These are phyloP conservation scores for Coffea canephora DNA, from an alignment of 257 asterid species.

Conservation along the genomic window DNA sequence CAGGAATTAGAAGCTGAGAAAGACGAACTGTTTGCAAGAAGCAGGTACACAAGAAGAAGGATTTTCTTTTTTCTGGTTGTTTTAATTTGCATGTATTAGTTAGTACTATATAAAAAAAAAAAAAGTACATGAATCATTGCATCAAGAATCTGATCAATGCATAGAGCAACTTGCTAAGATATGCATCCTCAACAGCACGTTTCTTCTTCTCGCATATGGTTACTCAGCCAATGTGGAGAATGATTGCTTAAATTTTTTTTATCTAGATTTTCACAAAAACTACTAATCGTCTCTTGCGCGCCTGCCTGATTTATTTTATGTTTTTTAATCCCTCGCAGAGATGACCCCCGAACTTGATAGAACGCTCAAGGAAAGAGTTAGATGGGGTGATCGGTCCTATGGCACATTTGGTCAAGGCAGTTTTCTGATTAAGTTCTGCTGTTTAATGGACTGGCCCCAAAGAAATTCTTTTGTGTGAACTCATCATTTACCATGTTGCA, in stretches of 20 bases:
- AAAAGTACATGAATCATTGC: neutral
- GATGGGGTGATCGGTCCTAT: slow-evolving; percentile 89
- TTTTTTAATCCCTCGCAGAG: slow-evolving; percentile 39
- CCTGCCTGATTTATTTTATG: slow-evolving; percentile 10
- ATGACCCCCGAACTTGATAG: slow-evolving; percentile 85
- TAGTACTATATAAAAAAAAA: too few species aligned
- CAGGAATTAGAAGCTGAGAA: slow-evolving; percentile 75
- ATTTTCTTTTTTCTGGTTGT: too few species aligned
- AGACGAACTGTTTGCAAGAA: slow-evolving; percentile 92
- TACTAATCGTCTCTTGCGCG: neutral
- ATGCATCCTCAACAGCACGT: neutral
- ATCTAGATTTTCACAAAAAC: neutral
- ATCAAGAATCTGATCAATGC: neutral
- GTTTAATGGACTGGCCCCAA: neutral
- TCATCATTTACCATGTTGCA: neutral
- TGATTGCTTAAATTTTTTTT: neutral
- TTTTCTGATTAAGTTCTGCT: slow-evolving; percentile 7
- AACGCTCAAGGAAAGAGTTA: slow-evolving; percentile 77
- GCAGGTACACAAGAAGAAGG: slow-evolving; percentile 42
- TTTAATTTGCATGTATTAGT: too few species aligned
- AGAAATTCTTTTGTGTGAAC: neutral
- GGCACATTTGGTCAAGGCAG: slow-evolving; percentile 85
- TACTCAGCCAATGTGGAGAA: neutral
- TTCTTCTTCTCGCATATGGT: neutral
- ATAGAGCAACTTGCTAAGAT: neutral